These are phyloP conservation scores for Smithsoniella earleae DNA, from an alignment of 163 green algal species.

Conservation along the genomic window DNA sequence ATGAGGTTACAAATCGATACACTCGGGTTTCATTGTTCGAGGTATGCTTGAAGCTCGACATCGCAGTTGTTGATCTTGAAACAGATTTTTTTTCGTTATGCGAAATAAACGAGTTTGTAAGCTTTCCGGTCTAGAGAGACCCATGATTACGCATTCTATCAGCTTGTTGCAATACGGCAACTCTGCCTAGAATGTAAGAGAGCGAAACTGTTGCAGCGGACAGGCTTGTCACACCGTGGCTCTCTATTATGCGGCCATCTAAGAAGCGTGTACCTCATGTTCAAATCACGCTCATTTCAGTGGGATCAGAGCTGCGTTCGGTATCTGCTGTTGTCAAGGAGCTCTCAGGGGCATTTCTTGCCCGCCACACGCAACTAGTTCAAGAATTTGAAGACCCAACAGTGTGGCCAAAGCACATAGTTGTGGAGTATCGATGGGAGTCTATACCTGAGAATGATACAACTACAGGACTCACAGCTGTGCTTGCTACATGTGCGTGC, in stretches of 20 bases:
- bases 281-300: not conserved
- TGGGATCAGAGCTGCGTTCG: slow-evolving; percentile 1
- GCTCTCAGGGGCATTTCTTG: slow-evolving; percentile 6
- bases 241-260: not conserved
- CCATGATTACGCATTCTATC: no score
- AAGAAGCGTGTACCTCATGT: slow-evolving; percentile 13
- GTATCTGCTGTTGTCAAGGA: not conserved
- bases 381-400: slow-evolving; percentile 10
- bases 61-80: no score
- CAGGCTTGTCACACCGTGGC: slow-evolving; percentile 10
- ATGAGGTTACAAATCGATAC: no score
- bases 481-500: not conserved
- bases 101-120: no score
- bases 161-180: no score
- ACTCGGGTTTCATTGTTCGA: no score
- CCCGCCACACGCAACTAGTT: slow-evolving; percentile 4
- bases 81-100: no score
- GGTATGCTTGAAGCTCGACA: no score
- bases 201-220: no score
- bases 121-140: no score
- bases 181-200: no score
- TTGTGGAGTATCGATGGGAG: slow-evolving; percentile 23
- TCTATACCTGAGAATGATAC: not conserved
- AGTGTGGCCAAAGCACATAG: slow-evolving; percentile 24
- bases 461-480: not conserved